These are phyloP conservation scores for Emergomyces africanus DNA, from an alignment of 2,329 filamentous ascomycete genomes.

Conservation along the genomic window DNA sequence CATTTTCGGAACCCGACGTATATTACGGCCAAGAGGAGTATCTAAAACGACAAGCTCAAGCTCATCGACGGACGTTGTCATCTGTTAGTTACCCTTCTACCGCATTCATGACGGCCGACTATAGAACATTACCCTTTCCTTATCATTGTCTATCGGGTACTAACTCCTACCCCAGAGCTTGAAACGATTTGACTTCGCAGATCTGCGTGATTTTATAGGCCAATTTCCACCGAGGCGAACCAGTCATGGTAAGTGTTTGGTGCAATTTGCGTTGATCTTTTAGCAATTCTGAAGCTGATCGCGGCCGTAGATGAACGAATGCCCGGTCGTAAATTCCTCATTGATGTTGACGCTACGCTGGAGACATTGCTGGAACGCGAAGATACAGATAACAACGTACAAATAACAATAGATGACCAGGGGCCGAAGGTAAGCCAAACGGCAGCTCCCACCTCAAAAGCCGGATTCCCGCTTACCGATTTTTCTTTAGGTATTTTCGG, in stretches of 20 bases:
- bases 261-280: background rate
- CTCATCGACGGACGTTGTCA: slow-evolving; percentile 3
- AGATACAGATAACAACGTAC: slow-evolving; percentile 86
- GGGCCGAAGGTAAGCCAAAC: slow-evolving; percentile 66
- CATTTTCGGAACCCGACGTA: slow-evolving; percentile 44
- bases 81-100: background rate
- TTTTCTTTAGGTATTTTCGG: slow-evolving; percentile 54
- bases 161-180: slow-evolving; percentile 18
- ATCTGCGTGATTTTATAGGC: slow-evolving; percentile 24
- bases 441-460: background rate
- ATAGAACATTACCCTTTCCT: background rate
- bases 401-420: slow-evolving; percentile 93
- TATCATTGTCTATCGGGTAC: background rate
- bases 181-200: slow-evolving; percentile 24
- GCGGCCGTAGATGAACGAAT: slow-evolving; percentile 54
- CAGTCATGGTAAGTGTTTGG: slow-evolving; percentile 30
- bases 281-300: slow-evolving; percentile 6
- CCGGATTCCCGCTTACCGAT: slow-evolving; percentile 15
- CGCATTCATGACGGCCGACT: background rate
- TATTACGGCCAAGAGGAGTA: slow-evolving; percentile 44
- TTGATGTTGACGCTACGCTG: slow-evolving; percentile 75
- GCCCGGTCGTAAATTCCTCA: slow-evolving; percentile 64
- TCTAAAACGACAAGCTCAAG: background rate
- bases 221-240: slow-evolving; percentile 25
- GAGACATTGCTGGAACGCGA: slow-evolving; percentile 69